Evolutionary conservation across 2,329 filamentous ascomycete genomes (phyloP).

Genomic region (Colletotrichum sublineola): DNA sequence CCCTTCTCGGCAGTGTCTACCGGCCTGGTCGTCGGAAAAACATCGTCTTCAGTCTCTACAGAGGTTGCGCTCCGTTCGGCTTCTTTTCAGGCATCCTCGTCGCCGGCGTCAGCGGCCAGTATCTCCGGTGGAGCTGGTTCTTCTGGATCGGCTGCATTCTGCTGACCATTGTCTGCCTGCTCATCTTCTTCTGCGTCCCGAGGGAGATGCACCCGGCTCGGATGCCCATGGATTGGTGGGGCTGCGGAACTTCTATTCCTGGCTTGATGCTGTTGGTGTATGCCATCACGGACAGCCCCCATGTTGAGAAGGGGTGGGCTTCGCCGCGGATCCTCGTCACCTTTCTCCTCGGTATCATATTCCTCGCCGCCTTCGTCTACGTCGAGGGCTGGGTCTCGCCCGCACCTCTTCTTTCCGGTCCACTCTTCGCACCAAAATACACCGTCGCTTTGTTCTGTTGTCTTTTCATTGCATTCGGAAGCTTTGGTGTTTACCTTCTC

Average conservation of each 20-base stretch:
- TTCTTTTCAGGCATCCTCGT: conserved; percentile 12
- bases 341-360: background rate
- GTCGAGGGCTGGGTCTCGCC: background rate
- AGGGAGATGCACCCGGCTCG: conserved; percentile 11
- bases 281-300: background rate
- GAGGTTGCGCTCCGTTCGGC: conserved; percentile 3
- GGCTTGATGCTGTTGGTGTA: background rate
- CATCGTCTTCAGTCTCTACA: conserved; percentile 20
- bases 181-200: background rate
- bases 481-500: background rate
- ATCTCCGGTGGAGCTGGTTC: conserved; percentile 13
- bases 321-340: background rate
- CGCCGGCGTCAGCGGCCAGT: conserved; percentile 4
- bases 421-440: background rate
- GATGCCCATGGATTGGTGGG: conserved; percentile 13
- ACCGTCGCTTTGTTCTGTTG: background rate
- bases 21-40: conserved; percentile 11
- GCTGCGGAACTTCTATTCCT: background rate
- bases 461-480: background rate
- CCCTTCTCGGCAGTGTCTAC: conserved; percentile 6
- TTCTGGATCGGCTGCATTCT: conserved; percentile 15
- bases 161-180: background rate
- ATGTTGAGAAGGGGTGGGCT: background rate
- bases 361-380: background rate
- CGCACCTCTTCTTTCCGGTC: background rate